These are phyloP conservation scores for Verticillium nubilum DNA, from an alignment of 2,329 filamentous ascomycete species.

Conservation along the genomic window DNA sequence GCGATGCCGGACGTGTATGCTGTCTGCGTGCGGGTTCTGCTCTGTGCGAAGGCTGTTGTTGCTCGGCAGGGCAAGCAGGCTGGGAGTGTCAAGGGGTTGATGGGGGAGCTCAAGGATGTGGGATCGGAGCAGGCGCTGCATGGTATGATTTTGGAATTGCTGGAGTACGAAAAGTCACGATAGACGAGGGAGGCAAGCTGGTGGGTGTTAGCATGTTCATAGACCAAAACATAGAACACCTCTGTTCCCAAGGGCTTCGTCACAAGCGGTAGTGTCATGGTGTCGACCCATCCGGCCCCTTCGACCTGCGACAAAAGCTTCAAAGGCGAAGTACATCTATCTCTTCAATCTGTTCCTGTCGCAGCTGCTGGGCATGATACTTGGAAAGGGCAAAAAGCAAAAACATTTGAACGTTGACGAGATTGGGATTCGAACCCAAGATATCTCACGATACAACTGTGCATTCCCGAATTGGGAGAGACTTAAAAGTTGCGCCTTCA, in stretches of 20 bases:
- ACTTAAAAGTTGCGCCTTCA: neutral
- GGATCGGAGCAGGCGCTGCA: slow-evolving; percentile 8
- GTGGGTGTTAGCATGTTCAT: no score
- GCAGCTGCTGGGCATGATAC: neutral
- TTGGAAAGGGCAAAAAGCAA: neutral
- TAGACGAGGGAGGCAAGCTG: neutral
- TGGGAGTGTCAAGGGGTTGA: neutral
- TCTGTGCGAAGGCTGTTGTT: slow-evolving; percentile 28
- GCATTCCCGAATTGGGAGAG: neutral
- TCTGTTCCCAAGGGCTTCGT: no score
- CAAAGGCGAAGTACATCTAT: no score
- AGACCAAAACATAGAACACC: no score
- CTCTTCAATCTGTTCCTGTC: no score
- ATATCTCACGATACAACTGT: neutral
- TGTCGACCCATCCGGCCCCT: no score
- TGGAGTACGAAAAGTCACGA: neutral
- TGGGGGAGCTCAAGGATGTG: slow-evolving; percentile 4
- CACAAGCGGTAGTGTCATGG: no score
- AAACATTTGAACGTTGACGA: neutral
- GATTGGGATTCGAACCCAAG: neutral
- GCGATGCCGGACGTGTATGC: slow-evolving; percentile 64
- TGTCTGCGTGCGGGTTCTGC: slow-evolving; percentile 45
- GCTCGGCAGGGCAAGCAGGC: neutral
- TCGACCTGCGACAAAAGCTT: no score
- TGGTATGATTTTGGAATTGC: slow-evolving; percentile 12